Evolutionary conservation across 2,329 filamentous ascomycete species (phyloP), one percentile per base, ranked within the genome.

Genomic region (Ascomycota sp.): DNA sequence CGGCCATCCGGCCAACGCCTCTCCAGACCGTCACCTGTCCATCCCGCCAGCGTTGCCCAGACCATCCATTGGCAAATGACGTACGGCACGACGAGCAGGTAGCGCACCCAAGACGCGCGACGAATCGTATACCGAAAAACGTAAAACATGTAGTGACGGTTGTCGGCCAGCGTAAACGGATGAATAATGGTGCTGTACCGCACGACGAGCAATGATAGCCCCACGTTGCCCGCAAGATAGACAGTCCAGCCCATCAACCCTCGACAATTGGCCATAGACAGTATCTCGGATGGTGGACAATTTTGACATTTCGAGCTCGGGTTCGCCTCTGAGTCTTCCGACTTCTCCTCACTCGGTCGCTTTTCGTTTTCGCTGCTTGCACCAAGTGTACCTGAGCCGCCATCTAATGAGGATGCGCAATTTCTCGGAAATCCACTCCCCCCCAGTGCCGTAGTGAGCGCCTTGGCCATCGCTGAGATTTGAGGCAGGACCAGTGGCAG

Each of bases 71-170:
- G 73, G 42, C 70, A 75, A 11, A 69, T 8, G 3, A 77, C 63
- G 50, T 98, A 95, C 1, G 75, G 55, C 0, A 74, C 60, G 0
- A 75, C 65, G 2, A 78, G 71, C 1, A 64, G 51, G 41, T 82
- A 83, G 23, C 74, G 74, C 30, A 81, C 52, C 12, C 58, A 52
- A 2, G 61, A 57, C 25, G 79, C 67, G 5, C 63, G 63, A 3
- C 77, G 65, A 23, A 95, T 74, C 5, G 77, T 74, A 43, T 83
- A 71, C 2, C 83, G 74, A 59, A 98, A 98, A 35, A 92, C 61
- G 55, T 98, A 98, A 52, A 98, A 98, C 49, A 92, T 76, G 56
- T 93, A 98, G 50, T 98, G 89, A 3, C 89, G 65, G 51, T 98
- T 98, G 51, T 98, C 89, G 22, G 89, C 89, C 1, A 95, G 65